Evolutionary conservation across 2,329 filamentous ascomycete genomes (phyloP), one percentile per base, ranked within the genome.

Genomic region (Didymella pomorum): DNA sequence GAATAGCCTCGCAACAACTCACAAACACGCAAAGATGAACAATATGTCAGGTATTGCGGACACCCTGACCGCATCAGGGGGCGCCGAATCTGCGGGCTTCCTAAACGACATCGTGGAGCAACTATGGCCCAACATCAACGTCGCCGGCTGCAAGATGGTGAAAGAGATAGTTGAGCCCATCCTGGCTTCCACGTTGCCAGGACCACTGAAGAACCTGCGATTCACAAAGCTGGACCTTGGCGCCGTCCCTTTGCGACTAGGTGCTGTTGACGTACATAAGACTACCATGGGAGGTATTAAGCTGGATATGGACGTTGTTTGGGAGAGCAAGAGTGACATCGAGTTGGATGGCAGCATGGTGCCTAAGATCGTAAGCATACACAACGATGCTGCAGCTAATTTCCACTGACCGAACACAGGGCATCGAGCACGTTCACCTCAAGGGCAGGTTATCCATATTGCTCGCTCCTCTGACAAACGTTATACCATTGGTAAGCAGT

Each of bases 91-190:
- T 26, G 78, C 76, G 58, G 72, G 73, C 51, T 83, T 82, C 62
- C 74, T 83, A 50, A 83, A 83, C 63, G 80, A 82, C 58, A 78
- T 83, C 29, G 73, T 83, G 35, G 74, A 65, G 14, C 79, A 81
- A 53, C 67, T 83, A 66, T 83, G 81, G 81, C 81, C 81, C 33
- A 82, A 83, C 64, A 81, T 83, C 70, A 77, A 75, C 42, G 74
- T 80, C 5, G 80, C 78, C 20, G 79, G 76, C 39, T 71, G 74
- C 65, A 72, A 73, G 44, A 82, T 82, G 72, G 70, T 77, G 41
- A 83, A 82, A 60, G 76, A 81, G 5, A 79, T 79, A 18, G 80
- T 80, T 28, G 80, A 83, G 63, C 81, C 81, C 33, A 82, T 83
- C 65, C 77, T 83, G 37, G 78, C 76, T 1, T 74, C 76, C 5